Conservation (phyloP, 176 grass and related monocot species). For the Alloteropsis semialata region DNA sequence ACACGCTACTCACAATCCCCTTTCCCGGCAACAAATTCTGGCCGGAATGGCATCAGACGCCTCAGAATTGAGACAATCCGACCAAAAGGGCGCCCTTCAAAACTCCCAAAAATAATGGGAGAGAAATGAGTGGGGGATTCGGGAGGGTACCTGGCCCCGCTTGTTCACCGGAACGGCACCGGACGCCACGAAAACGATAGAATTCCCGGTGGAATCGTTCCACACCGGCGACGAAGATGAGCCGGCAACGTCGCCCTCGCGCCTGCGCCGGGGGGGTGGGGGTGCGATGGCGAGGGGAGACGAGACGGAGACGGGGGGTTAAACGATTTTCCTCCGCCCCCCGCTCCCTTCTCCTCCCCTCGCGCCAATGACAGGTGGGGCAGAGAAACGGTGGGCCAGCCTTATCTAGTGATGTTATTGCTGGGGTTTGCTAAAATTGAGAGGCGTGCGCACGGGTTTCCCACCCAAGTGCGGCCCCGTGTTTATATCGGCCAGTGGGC, state of each 20-base stretch:
- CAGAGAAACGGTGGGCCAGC: neutral
- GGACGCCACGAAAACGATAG: neutral
- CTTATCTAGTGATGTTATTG: conserved; percentile 32
- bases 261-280: neutral
- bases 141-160: conserved; percentile 7
- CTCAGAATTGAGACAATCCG: neutral
- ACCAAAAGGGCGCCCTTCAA: neutral
- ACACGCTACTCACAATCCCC: neutral
- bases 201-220: neutral
- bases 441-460: neutral
- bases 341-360: neutral
- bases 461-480: neutral
- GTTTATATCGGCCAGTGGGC: neutral
- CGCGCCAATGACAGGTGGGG: conserved; percentile 21
- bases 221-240: conserved; percentile 8
- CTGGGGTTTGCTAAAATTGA: conserved; percentile 26
- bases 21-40: neutral
- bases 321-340: neutral
- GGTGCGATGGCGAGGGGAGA: neutral
- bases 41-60: neutral
- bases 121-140: neutral
- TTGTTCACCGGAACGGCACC: neutral
- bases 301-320: conserved; percentile 14
- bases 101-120: neutral
- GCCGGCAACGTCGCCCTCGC: conserved; percentile 26